These are phyloP conservation scores for Cymbopogon flexuosus DNA, from an alignment of 202 grass and related monocot genomes.

Conservation along the genomic window DNA sequence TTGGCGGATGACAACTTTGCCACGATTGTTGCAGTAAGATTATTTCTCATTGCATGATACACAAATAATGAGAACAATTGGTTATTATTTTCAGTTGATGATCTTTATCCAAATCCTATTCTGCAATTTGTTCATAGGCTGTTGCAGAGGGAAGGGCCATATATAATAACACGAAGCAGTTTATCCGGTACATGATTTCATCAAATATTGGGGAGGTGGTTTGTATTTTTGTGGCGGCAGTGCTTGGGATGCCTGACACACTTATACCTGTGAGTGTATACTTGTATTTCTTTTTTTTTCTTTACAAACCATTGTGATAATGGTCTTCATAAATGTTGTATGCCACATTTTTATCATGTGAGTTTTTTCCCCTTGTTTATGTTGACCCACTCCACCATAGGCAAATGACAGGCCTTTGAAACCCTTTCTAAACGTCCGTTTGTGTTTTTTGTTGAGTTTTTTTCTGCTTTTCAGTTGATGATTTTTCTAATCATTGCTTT, in stretches of 20 bases:
- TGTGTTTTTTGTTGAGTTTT: background rate
- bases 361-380: background rate
- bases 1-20: conserved; percentile 99
- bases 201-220: conserved; percentile 99
- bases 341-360: background rate
- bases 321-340: conserved; percentile 2
- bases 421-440: background rate
- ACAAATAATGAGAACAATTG: conserved; percentile 20
- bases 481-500: conserved; percentile 25
- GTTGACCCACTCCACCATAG: background rate
- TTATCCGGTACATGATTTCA: conserved; percentile 98
- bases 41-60: conserved; percentile 25
- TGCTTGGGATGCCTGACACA: conserved; percentile 96
- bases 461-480: background rate
- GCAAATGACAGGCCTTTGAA: background rate
- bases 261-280: conserved; percentile 77
- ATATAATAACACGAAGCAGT: conserved; percentile 99
- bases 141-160: conserved; percentile 97
- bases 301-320: background rate
- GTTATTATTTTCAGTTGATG: conserved; percentile 12
- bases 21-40: conserved; percentile 93
- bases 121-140: conserved; percentile 58
- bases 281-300: background rate
- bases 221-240: conserved; percentile 96
- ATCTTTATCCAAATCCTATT: conserved; percentile 36